Base-by-base conservation (phyloP, 768 basidiomycete genomes). In the Tubosaeta brunneosetosa region DNA sequence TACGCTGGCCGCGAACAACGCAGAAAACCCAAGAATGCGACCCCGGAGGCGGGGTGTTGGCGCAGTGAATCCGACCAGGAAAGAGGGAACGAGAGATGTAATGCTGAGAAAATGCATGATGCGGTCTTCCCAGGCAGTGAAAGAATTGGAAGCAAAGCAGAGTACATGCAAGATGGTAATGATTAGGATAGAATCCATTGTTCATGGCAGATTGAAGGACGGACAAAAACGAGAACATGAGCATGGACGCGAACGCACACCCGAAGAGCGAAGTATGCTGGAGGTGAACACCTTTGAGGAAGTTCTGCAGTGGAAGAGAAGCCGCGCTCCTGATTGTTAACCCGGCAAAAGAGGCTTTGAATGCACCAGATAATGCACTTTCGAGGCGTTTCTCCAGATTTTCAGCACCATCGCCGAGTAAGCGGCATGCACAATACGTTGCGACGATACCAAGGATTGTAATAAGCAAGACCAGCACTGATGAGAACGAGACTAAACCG, bases 111-210 rank as follows among this genome's bases (percentile, higher is more conserved):
- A 94, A 8, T 84, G 80, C 11, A 88, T 75, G 51, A 91, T 74
- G 31, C 80, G 80, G 66, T 97, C 94, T 78, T 99, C 97, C 93
- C 94, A 97, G 67, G 98, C 81, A n/a, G 90, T 91, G 74, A 91
- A 95, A 0, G 94, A 97, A 73, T 98, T 98, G 25, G 94, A 95
- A 14, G 86, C 80, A 70, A 95, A 95, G 7, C 86, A 74, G 4
- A 87, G 49, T 1, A 84, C 70, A 61, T 98, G 94, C 3, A 92
- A 73, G 51, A 82, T 51, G 50, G 87, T 77, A 32, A 83, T 70
- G 36, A 88, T 56, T 1, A 77, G 74, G 2, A 69, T 53, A 17
- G 71, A 46, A 63, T 61, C 25, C 66, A 17, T 17, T 66, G 36
- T 36, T 70, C 59, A 34, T 58, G 44, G 11, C 59, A 60, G 37